Conservation (phyloP, 129 eudicot genomes). For the Pulicaria dysenterica region DNA sequence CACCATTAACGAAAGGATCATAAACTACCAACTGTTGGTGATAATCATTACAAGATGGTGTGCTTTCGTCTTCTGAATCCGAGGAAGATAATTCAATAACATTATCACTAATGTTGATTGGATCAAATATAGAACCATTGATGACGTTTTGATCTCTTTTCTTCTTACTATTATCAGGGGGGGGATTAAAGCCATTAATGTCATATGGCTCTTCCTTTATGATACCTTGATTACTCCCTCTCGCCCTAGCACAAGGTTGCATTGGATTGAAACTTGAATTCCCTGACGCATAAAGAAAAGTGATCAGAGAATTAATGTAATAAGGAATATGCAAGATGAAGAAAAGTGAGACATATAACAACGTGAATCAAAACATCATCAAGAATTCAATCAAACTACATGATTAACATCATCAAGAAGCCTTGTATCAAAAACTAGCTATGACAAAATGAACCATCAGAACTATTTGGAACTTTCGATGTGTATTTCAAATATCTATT, state of each 20-base stretch:
- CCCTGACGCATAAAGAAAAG: slow-evolving; percentile 32
- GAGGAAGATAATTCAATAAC: slow-evolving; percentile 33
- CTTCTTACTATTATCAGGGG: neutral
- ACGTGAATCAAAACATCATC: neutral
- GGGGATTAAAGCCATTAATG: neutral
- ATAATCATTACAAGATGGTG: slow-evolving; percentile 36
- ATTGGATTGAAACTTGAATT: slow-evolving; percentile 27
- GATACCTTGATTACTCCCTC: slow-evolving; percentile 28
- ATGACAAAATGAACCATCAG: too few species aligned
- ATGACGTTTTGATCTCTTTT: slow-evolving; percentile 24
- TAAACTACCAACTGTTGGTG: slow-evolving; percentile 65
- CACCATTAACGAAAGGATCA: slow-evolving; percentile 43
- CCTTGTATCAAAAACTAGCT: too few species aligned
- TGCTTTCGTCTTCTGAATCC: slow-evolving; percentile 36
- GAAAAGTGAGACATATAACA: neutral
- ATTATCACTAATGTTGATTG: slow-evolving; percentile 18
- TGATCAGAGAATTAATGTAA: neutral
- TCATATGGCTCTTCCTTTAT: neutral
- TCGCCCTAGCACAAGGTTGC: slow-evolving; percentile 43
- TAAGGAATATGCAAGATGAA: neutral
- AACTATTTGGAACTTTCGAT: too few species aligned
- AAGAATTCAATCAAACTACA: neutral
- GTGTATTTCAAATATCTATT: too few species aligned
- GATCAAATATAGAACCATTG: too few species aligned
- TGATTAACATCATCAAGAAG: too few species aligned